Evolutionary conservation across 2,329 filamentous ascomycete genomes (phyloP).

Genomic region (Colletotrichum limetticola): DNA sequence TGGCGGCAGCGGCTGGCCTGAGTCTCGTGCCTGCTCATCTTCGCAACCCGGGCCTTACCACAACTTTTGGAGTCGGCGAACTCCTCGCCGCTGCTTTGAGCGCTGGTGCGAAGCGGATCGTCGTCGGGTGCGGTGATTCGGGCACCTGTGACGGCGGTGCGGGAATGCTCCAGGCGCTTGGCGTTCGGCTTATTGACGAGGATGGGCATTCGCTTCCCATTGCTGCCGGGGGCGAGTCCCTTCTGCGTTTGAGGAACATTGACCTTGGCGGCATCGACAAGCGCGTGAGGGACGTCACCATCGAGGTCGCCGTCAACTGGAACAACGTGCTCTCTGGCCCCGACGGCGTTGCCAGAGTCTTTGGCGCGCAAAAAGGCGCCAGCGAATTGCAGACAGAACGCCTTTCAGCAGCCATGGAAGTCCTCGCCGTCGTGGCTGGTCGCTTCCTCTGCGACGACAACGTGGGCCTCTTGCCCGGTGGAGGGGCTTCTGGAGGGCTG

Average conservation of each 20-base stretch:
- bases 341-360: slow-evolving; percentile 59
- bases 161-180: slow-evolving; percentile 65
- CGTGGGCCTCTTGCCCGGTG: slow-evolving; percentile 53
- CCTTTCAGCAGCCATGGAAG: slow-evolving; percentile 55
- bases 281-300: slow-evolving; percentile 47
- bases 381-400: slow-evolving; percentile 52
- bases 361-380: slow-evolving; percentile 63
- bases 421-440: slow-evolving; percentile 49
- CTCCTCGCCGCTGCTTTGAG: slow-evolving; percentile 58
- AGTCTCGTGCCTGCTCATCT: slow-evolving; percentile 56
- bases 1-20: slow-evolving; percentile 63
- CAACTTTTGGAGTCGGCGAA: slow-evolving; percentile 62
- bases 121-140: slow-evolving; percentile 64
- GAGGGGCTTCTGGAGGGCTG: slow-evolving; percentile 63
- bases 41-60: slow-evolving; percentile 59
- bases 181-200: slow-evolving; percentile 53
- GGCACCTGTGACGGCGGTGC: slow-evolving; percentile 64
- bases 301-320: slow-evolving; percentile 63
- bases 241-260: slow-evolving; percentile 49
- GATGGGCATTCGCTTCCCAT: slow-evolving; percentile 48
- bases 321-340: slow-evolving; percentile 61
- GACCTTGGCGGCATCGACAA: slow-evolving; percentile 52
- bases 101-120: slow-evolving; percentile 54
- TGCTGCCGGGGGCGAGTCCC: slow-evolving; percentile 52
- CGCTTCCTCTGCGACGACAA: slow-evolving; percentile 45